Percentiles rank a stretch among this genome's conserved stretches.
These are phyloP conservation scores for Emericellopsis cladophorae DNA, from an alignment of 2,329 filamentous ascomycete species.

Conservation along the genomic window DNA sequence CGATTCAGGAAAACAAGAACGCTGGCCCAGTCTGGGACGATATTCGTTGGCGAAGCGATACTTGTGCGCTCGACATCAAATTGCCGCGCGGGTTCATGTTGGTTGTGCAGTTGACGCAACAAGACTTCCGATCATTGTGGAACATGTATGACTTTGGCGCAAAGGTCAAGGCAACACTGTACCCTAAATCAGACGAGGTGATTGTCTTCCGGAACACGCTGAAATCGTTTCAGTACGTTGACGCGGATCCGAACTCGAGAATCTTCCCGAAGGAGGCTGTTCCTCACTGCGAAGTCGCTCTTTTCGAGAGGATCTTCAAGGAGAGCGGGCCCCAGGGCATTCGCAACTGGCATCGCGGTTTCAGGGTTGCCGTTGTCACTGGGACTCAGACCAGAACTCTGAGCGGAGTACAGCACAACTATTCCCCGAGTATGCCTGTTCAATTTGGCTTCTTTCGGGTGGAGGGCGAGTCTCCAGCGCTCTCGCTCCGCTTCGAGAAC, in stretches of 20 bases:
- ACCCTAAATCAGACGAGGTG: conserved; percentile 55
- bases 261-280: conserved; percentile 67
- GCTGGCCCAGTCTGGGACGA: conserved; percentile 68
- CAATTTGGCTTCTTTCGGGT: conserved; percentile 67
- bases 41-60: conserved; percentile 63
- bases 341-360: conserved; percentile 65
- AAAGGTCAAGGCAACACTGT: conserved; percentile 61
- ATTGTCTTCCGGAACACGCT: conserved; percentile 58
- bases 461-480: conserved; percentile 55
- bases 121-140: conserved; percentile 70
- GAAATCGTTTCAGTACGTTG: conserved; percentile 69
- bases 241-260: conserved; percentile 54
- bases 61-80: conserved; percentile 51
- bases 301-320: conserved; percentile 61
- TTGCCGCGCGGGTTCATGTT: conserved; percentile 67
- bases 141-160: conserved; percentile 76
- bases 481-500: conserved; percentile 60
- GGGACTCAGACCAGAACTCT: conserved; percentile 65
- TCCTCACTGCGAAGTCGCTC: conserved; percentile 54
- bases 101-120: conserved; percentile 55
- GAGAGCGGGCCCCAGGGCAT: conserved; percentile 61
- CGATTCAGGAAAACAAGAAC: conserved; percentile 56
- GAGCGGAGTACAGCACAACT: conserved; percentile 60
- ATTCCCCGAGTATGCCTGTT: conserved; percentile 53
- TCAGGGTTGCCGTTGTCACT: conserved; percentile 66